A percentile compares a stretch with the other conserved stretches of the same genome.
Conservation (phyloP, 108 stramenopile species). For the Nitzschia inconspicua region DNA sequence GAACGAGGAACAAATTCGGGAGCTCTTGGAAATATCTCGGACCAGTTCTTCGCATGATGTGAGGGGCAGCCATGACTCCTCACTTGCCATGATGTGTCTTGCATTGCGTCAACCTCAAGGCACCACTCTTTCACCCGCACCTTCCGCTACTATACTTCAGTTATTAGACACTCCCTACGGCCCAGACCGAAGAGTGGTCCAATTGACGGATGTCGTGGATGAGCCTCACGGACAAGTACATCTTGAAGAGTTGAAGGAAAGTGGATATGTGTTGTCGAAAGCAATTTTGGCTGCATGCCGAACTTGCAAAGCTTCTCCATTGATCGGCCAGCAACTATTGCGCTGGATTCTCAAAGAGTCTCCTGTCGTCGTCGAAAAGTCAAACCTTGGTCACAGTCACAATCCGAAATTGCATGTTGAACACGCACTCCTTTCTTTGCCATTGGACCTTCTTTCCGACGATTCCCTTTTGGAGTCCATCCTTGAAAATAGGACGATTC, state of each 20-base stretch:
- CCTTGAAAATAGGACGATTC: too few relatives aligned
- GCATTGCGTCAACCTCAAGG: too few relatives aligned
- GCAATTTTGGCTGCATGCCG: conserved; percentile 5
- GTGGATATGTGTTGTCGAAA: not conserved
- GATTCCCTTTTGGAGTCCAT: conserved; percentile 10
- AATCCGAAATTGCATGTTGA: not conserved
- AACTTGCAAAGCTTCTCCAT: not conserved
- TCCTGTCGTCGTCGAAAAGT: conserved; percentile 13
- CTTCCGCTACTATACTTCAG: too few relatives aligned
- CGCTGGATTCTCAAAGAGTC: conserved; percentile 18
- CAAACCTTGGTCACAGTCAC: not conserved
- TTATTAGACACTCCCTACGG: conserved; percentile 22
- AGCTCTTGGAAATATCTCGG: not conserved
- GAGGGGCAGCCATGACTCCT: not conserved
- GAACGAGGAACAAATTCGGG: not conserved
- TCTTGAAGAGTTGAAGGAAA: not conserved
- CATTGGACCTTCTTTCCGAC: not conserved
- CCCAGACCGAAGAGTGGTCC: conserved; percentile 18
- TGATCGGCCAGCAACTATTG: conserved; percentile 5
- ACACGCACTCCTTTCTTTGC: conserved; percentile 6
- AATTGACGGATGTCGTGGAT: not conserved
- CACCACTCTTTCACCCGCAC: too few relatives aligned
- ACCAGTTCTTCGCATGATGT: not conserved
- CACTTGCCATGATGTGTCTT: not conserved
- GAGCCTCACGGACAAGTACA: not conserved